These are phyloP conservation scores for Erysimum pusillum DNA, from an alignment of 441 rosid genomes.

Conservation along the genomic window DNA sequence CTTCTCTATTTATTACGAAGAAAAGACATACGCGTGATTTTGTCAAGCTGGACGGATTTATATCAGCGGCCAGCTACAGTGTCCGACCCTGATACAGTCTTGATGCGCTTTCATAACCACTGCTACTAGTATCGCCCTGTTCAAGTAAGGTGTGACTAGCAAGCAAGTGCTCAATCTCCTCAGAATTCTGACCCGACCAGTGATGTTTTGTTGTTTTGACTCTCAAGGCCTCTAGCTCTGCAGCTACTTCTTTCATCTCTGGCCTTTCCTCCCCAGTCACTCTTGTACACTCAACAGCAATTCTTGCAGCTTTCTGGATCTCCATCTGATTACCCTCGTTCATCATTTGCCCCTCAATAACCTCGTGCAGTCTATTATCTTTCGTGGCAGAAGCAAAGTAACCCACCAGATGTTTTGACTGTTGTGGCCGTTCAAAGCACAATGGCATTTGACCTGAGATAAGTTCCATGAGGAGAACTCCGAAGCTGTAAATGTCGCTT, in stretches of 20 bases:
- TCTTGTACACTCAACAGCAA: neutral
- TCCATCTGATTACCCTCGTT: neutral
- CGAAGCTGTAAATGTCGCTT: conserved; percentile 31
- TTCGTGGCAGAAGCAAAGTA: neutral
- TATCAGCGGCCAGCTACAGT: neutral
- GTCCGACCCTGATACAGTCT: neutral
- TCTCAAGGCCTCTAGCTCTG: neutral
- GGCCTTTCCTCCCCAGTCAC: conserved; percentile 5
- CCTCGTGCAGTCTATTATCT: conserved; percentile 12
- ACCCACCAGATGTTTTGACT: conserved; percentile 14
- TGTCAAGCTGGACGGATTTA: neutral
- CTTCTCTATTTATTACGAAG: neutral
- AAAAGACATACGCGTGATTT: neutral
- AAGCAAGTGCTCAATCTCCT: neutral
- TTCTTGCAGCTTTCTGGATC: neutral
- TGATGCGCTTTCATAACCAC: neutral
- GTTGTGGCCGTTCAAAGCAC: neutral
- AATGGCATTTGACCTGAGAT: conserved; percentile 11
- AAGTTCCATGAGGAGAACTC: conserved; percentile 26
- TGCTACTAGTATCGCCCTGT: neutral
- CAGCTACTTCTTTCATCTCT: conserved; percentile 12
- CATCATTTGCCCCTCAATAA: neutral
- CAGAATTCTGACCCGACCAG: neutral
- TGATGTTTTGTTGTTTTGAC: neutral
- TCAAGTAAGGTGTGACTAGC: neutral